phyloP scores from a whole-genome alignment of 306 rosid species.

The Quercus suber region DNA sequence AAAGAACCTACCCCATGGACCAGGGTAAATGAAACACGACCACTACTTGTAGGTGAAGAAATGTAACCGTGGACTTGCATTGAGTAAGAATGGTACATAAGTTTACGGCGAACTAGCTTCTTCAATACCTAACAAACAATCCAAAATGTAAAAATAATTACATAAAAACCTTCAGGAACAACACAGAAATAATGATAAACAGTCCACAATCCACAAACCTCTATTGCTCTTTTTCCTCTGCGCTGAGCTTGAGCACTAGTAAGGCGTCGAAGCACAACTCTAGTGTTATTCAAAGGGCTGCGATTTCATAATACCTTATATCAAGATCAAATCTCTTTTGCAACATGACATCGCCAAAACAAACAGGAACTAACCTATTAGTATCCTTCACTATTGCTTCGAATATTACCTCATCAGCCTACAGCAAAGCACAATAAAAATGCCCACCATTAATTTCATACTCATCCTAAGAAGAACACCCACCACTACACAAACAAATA shows the following conservation, averaged over 20 bases:
- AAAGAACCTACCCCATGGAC: constrained; percentile 82
- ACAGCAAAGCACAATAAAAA: constrained; percentile 44
- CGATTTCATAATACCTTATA: constrained; percentile 30
- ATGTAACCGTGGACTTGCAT: constrained; percentile 96
- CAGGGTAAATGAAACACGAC: constrained; percentile 63
- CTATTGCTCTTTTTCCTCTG: constrained; percentile 90
- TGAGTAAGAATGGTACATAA: constrained; percentile 92
- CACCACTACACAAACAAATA: constrained; percentile 6
- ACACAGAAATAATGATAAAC: not conserved
- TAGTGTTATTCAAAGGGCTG: constrained; percentile 76
- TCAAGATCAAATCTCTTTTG: constrained; percentile 23
- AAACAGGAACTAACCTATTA: constrained; percentile 58
- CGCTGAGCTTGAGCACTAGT: constrained; percentile 83
- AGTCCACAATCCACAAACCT: constrained; percentile 45
- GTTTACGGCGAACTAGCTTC: constrained; percentile 73
- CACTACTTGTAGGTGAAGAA: constrained; percentile 56
- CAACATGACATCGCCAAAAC: constrained; percentile 15
- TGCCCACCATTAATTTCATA: constrained; percentile 15
- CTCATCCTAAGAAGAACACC: constrained; percentile 1
- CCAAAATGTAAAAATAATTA: constrained; percentile 10
- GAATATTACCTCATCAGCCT: constrained; percentile 82
- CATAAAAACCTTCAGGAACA: not conserved
- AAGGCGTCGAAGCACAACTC: constrained; percentile 85
- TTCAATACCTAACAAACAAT: constrained; percentile 59
- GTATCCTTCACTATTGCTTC: constrained; percentile 68